A percentile compares a stretch with the other conserved stretches of the same genome.
Evolutionary conservation across 768 basidiomycete species (phyloP).

Genomic region (Rhodosporidiobolus sp.): DNA sequence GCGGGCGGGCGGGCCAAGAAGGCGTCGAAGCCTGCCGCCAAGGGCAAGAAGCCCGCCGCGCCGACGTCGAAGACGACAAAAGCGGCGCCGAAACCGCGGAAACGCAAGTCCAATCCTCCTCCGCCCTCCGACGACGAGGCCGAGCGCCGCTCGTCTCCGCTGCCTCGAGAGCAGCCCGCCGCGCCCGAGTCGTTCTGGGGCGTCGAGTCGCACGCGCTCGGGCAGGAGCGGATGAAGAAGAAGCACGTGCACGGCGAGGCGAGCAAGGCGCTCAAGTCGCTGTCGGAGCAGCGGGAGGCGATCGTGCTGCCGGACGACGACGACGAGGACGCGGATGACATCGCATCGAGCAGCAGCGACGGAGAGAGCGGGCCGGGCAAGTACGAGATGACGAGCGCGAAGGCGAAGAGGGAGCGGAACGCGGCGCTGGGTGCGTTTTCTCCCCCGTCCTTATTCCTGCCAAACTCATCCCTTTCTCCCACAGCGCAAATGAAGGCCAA

Average conservation of each 20-base stretch:
- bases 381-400: constrained; percentile 24
- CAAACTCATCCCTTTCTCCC: neutral
- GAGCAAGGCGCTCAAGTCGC: constrained; percentile 1
- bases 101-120: neutral
- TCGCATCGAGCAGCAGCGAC: neutral
- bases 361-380: neutral
- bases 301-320: constrained; percentile 13
- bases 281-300: constrained; percentile 14
- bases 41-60: neutral
- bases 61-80: no score
- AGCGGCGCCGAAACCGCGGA: neutral
- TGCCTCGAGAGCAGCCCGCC: constrained; percentile 3
- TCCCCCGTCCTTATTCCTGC: neutral
- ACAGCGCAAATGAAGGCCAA: constrained; percentile 1
- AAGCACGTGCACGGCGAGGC: constrained; percentile 21
- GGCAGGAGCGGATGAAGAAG: no score
- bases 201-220: neutral
- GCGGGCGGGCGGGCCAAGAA: neutral
- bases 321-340: constrained; percentile 13
- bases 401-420: constrained; percentile 19
- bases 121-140: neutral
- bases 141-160: neutral
- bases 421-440: constrained; percentile 14
- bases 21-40: neutral
- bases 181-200: constrained; percentile 14